Percentiles rank a stretch among this genome's conserved stretches.
Conservation (phyloP, 2,329 filamentous ascomycete species). For the Cladosporium cucumerinum region DNA sequence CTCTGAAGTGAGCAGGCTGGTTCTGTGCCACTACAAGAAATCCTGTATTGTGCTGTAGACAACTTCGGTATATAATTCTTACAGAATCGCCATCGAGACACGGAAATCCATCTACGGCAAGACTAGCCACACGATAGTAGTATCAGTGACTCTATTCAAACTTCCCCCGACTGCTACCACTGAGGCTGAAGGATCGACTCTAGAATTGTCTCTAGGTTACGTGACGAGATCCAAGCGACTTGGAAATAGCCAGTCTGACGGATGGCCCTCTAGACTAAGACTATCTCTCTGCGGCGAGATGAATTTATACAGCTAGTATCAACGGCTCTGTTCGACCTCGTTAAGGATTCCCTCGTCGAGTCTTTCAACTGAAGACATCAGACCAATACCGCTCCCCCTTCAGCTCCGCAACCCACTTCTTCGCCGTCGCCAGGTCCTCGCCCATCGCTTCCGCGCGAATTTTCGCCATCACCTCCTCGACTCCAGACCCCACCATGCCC, state of each 20-base stretch:
- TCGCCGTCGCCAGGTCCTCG: constrained; percentile 35
- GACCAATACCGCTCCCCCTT: constrained; percentile 47
- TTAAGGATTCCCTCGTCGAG: too few relatives aligned
- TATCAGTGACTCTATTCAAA: not conserved
- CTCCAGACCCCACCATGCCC: constrained; percentile 39
- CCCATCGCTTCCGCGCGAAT: constrained; percentile 42
- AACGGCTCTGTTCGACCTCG: too few relatives aligned
- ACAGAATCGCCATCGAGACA: not conserved
- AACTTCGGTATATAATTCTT: not conserved
- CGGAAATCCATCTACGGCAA: not conserved
- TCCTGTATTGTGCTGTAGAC: not conserved
- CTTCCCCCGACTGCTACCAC: not conserved
- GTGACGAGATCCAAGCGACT: too few relatives aligned
- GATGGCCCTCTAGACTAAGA: too few relatives aligned
- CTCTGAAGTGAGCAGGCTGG: not conserved
- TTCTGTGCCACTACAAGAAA: not conserved
- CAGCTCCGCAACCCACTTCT: constrained; percentile 45
- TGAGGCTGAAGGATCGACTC: too few relatives aligned
- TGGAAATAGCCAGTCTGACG: too few relatives aligned
- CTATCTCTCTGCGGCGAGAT: too few relatives aligned
- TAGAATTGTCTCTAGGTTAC: too few relatives aligned
- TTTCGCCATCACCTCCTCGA: constrained; percentile 40
- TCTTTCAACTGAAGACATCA: constrained; percentile 37
- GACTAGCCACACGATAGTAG: not conserved
- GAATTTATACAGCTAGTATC: too few relatives aligned